A percentile compares a stretch with the other conserved stretches of the same genome.
Conservation (phyloP, 2,329 filamentous ascomycete species). For the Phialocephala sp. region DNA sequence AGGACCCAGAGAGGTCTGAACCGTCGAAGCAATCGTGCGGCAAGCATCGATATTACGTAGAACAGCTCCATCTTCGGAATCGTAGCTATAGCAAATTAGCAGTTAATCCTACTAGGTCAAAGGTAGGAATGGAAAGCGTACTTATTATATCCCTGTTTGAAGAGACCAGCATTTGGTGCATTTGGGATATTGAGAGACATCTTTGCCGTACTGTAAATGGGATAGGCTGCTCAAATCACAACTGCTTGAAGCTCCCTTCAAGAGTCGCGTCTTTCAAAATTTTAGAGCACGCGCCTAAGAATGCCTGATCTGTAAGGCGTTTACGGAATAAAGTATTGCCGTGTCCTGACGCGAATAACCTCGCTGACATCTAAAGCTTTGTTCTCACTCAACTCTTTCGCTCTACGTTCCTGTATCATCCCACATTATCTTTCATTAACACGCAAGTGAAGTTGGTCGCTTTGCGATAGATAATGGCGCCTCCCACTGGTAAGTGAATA, state of each 20-base stretch:
- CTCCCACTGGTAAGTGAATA: slow-evolving; percentile 36
- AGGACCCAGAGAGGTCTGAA: slow-evolving; percentile 94
- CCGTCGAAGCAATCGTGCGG: slow-evolving; percentile 91
- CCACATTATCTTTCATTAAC: not conserved
- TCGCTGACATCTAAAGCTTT: not conserved
- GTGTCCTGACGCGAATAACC: not conserved
- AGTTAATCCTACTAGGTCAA: slow-evolving; percentile 17
- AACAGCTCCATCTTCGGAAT: slow-evolving; percentile 98
- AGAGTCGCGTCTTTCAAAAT: slow-evolving; percentile 27
- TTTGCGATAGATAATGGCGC: slow-evolving; percentile 31
- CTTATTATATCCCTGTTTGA: slow-evolving; percentile 89
- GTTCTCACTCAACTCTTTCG: not conserved
- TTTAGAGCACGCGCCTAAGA: slow-evolving; percentile 15
- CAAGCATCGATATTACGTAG: slow-evolving; percentile 99
- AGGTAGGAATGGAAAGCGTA: slow-evolving; percentile 43
- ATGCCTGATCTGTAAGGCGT: not conserved
- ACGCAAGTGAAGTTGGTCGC: not conserved
- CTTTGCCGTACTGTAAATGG: slow-evolving; percentile 24
- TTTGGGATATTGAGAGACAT: slow-evolving; percentile 98
- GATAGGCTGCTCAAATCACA: slow-evolving; percentile 17
- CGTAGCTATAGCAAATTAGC: slow-evolving; percentile 72
- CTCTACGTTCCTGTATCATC: not conserved
- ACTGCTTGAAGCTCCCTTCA: slow-evolving; percentile 5
- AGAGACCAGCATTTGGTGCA: slow-evolving; percentile 80
- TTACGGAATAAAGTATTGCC: not conserved